phyloP scores from a whole-genome alignment of 257 asterid species.

The Ehretia macrophylla region DNA sequence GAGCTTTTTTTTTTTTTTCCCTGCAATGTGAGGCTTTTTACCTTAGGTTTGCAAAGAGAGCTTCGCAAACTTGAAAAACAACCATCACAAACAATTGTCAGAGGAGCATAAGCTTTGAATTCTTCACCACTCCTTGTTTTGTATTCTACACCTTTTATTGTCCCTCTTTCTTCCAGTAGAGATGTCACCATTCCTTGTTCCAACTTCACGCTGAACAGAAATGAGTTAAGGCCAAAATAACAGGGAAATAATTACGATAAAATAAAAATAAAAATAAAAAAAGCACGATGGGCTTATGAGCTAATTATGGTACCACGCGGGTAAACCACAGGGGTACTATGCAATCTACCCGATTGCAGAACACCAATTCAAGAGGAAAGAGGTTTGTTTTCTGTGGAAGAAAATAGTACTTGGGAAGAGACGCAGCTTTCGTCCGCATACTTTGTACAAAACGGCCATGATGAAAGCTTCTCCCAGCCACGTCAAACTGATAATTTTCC shows the following conservation, averaged over 20 bases:
- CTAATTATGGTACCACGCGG: too few relatives aligned
- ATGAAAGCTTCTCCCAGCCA: conserved; percentile 23
- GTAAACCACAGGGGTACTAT: too few relatives aligned
- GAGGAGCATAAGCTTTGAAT: conserved; percentile 25
- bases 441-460: conserved; percentile 25
- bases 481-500: conserved; percentile 11
- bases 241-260: too few relatives aligned
- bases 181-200: conserved; percentile 36
- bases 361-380: too few relatives aligned
- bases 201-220: conserved; percentile 22
- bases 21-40: neutral
- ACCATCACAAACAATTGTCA: conserved; percentile 42
- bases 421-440: conserved; percentile 21
- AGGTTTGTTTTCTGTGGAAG: too few relatives aligned
- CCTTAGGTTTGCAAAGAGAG: conserved; percentile 15
- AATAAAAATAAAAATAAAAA: too few relatives aligned
- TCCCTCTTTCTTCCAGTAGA: conserved; percentile 27
- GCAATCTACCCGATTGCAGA: too few relatives aligned
- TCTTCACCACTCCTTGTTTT: conserved; percentile 25
- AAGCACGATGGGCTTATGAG: too few relatives aligned
- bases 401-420: conserved; percentile 20
- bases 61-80: conserved; percentile 30
- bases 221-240: neutral
- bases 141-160: conserved; percentile 31
- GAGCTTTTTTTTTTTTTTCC: neutral